Evolutionary conservation across 176 grass and related monocot species (phyloP).

Genomic region (Musa beccarii): DNA sequence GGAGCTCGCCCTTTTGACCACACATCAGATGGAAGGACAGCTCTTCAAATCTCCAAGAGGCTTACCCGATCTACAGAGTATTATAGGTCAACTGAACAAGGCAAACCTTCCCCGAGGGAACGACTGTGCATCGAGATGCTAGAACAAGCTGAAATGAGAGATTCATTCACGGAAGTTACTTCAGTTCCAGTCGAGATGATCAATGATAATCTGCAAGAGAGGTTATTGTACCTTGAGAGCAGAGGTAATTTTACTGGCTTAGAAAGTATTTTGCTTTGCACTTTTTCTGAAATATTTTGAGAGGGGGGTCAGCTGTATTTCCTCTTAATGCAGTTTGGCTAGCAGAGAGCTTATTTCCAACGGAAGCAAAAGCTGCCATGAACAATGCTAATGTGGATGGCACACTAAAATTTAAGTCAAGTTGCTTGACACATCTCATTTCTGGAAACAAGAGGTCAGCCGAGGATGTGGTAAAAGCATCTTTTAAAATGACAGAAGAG

Average conservation of each 20-base stretch:
- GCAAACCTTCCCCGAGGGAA: conserved; percentile 3
- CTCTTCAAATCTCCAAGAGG: conserved; percentile 19
- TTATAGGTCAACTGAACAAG: neutral
- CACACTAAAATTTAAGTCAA: neutral
- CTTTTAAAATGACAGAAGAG: conserved; percentile 7
- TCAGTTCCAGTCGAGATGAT: conserved; percentile 8
- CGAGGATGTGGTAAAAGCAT: neutral
- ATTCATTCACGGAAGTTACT: conserved; percentile 1
- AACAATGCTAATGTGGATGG: conserved; percentile 15
- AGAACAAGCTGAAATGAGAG: conserved; percentile 1
- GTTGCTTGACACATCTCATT: neutral
- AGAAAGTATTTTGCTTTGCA: no score
- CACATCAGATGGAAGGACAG: conserved; percentile 3
- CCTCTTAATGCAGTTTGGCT: conserved; percentile 4
- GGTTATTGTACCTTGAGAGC: conserved; percentile 12
- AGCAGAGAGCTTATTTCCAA: conserved; percentile 6
- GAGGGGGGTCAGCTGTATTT: neutral
- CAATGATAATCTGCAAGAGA: neutral
- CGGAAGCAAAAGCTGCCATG: conserved; percentile 23
- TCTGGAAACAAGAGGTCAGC: neutral
- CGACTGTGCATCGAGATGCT: conserved; percentile 15
- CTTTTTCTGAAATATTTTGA: no score
- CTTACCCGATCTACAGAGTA: conserved; percentile 9
- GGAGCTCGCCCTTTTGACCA: conserved; percentile 1
- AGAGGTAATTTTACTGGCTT: conserved; percentile 1